Base-by-base conservation (phyloP, 2,329 filamentous ascomycete species). In the Sporothrix curviconia region DNA sequence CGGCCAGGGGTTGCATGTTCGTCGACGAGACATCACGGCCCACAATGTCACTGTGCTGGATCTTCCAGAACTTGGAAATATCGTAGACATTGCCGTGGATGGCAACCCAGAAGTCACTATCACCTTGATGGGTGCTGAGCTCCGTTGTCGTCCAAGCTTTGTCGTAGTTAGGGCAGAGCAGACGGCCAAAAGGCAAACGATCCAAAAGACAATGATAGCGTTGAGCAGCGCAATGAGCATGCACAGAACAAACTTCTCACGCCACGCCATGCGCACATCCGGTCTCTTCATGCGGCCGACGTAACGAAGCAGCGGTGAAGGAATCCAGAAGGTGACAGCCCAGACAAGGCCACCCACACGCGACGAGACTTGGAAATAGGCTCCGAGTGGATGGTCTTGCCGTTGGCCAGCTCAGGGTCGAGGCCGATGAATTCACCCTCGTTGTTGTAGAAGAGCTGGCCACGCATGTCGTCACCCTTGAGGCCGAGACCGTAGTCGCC, bases 231-330 rank as follows among this genome's bases (percentile, higher is more conserved):
- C 69, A 64, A 99, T 97, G 54, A 96, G 66, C 59, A 89, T 76
- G 47, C 92, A 84, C 11, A 99, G 76, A 0, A 94, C 87, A 11
- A 99, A 53, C 73, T 99, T 99, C 68, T 99, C 94, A 71, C 94
- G 83, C 94, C 94, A 99, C 0, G 94, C 94, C 83, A 96, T 89
- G 25, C 94, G 89, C 8, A 99, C 90, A 73, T 99, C 94, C 1
- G 92, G 94, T 56, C 94, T 86, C 74, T 95, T 95, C 94, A 99
- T 99, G 22, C 92, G 89, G 32, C 94, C 94, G 58, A 97, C 67
- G 59, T 79, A 86, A n/a, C 82, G 81, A 15, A 99, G 83, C 2
- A 89, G 63, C 49, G 90, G 88, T 0, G 92, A 97, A 0, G 94
- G 94, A 63, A 96, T 94, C 88, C 89, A 97, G 69, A 90, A 97